These are phyloP conservation scores for Cladosporium austrohemisphaericum DNA, from an alignment of 2,329 filamentous ascomycete species.

Conservation along the genomic window DNA sequence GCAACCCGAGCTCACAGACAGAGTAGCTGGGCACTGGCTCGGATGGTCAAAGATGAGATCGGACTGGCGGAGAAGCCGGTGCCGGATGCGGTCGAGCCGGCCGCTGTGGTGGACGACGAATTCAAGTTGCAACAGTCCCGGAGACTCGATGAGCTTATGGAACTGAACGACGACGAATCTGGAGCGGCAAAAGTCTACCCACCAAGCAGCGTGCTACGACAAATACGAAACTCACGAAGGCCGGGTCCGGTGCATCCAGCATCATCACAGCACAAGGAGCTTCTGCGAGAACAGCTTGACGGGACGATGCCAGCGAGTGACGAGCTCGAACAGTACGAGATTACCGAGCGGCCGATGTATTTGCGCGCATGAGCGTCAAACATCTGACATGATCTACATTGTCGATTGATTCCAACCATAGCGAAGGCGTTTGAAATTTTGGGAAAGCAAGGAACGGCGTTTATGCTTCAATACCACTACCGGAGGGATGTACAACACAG, in stretches of 20 bases:
- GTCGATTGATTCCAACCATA: slow-evolving; percentile 17
- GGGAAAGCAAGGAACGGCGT: background rate
- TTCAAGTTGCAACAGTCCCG: background rate
- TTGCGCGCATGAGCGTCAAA: slow-evolving; percentile 8
- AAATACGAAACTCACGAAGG: slow-evolving; percentile 1
- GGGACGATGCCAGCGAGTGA: slow-evolving; percentile 11
- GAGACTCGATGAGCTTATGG: background rate
- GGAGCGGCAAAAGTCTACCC: background rate
- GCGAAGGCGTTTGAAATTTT: slow-evolving; percentile 20
- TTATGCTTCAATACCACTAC: background rate
- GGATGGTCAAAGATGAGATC: slow-evolving; percentile 16
- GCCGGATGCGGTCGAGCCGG: background rate
- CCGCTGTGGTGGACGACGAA: background rate
- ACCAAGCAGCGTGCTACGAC: slow-evolving; percentile 1
- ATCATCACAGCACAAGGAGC: background rate
- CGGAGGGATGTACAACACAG: background rate
- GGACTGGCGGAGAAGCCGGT: background rate
- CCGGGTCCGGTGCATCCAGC: background rate
- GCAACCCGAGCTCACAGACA: slow-evolving; percentile 15
- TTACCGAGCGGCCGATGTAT: slow-evolving; percentile 21
- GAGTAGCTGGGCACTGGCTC: slow-evolving; percentile 2
- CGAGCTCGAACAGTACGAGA: slow-evolving; percentile 20
- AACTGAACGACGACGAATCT: background rate
- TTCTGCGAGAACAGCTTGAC: slow-evolving; percentile 19
- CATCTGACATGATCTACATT: background rate